Evolutionary conservation across 768 basidiomycete genomes (phyloP), one percentile per base, ranked within the genome.

Genomic region (Cyathus striatus): DNA sequence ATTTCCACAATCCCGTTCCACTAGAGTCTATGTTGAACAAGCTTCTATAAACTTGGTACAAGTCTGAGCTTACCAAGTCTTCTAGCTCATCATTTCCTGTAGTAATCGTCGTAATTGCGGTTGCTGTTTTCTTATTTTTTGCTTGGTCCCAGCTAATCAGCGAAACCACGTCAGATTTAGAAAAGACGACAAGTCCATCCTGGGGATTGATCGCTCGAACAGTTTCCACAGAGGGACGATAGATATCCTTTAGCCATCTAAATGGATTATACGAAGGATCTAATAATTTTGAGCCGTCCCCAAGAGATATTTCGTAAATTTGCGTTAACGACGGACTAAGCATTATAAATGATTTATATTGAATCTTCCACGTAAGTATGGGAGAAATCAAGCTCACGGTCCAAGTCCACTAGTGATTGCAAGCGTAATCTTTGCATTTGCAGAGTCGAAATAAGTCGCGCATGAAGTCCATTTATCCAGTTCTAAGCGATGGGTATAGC

Each of bases 1-100:
- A 75, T 46, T 6, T 63, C 66, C 1, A 75, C 56, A 6, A 80
- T 61, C 1, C 58, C 62, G 45, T 70, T 64, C 56, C 63, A 66
- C 72, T 73, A 44, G 14, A 20, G 20, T 22, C 26, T 40, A 1
- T 22, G 20, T 47, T 12, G 48, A 35, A 30, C 21, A 33, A 22
- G 32, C 38, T 21, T 13, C 22, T 14, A n/a, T 25, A 17, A 44
- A 41, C 4, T 20, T 12, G 21, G 21, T n/a, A 23, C 7, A 21
- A 20, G 20, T 36, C 21, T 14, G 18, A 20, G 18, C 60, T 41
- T 40, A 72, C 70, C 48, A 62, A 36, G 37, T 65, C 64, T 30
- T 69, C 69, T 2, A 56, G 36, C 33, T 61, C 63, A 12, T 59
- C 59, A 7, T 50, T 44, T 34, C 50, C 51, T 12, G 51, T 37